Evolutionary conservation across 495 filamentous ascomycete species (phyloP).

Genomic region (Pseudotulostoma volvatum): DNA sequence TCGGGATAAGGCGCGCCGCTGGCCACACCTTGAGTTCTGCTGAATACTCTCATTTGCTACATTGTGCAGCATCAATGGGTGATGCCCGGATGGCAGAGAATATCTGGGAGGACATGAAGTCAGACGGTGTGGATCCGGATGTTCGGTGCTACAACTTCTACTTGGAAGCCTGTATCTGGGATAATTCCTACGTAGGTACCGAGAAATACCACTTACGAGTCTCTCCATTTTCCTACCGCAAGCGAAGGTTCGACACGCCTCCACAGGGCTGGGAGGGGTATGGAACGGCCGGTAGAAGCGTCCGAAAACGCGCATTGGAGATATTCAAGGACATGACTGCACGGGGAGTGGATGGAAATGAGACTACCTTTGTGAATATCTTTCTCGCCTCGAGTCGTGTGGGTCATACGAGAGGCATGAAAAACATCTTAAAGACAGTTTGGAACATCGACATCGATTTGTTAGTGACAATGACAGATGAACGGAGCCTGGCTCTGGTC

Average conservation of each 20-base stretch:
- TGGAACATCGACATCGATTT: conserved; percentile 43
- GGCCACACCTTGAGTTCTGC: conserved; percentile 19
- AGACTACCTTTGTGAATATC: conserved; percentile 38
- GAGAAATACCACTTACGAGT: conserved; percentile 27
- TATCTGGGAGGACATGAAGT: conserved; percentile 35
- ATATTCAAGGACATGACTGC: conserved; percentile 36
- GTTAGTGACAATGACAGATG: conserved; percentile 12
- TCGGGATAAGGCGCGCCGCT: conserved; percentile 15
- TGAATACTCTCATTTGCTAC: conserved; percentile 41
- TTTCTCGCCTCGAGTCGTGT: conserved; percentile 40
- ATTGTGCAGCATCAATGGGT: conserved; percentile 34
- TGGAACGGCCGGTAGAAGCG: conserved; percentile 17
- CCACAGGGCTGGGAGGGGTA: conserved; percentile 17
- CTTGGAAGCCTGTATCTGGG: conserved; percentile 32
- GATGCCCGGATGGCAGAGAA: conserved; percentile 26
- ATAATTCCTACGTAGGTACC: conserved; percentile 16
- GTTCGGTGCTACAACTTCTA: conserved; percentile 41
- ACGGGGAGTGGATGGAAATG: conserved; percentile 29
- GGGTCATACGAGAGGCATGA: conserved; percentile 32
- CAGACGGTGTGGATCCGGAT: conserved; percentile 25
- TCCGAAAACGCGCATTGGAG: conserved; percentile 18
- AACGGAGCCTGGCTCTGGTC: conserved; percentile 13
- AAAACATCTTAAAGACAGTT: conserved; percentile 30
- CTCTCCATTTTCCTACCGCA: conserved; percentile 18
- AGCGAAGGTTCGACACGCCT: conserved; percentile 10